phyloP scores from a whole-genome alignment of 2,329 filamentous ascomycete species.

The Verruconis gallopava region DNA sequence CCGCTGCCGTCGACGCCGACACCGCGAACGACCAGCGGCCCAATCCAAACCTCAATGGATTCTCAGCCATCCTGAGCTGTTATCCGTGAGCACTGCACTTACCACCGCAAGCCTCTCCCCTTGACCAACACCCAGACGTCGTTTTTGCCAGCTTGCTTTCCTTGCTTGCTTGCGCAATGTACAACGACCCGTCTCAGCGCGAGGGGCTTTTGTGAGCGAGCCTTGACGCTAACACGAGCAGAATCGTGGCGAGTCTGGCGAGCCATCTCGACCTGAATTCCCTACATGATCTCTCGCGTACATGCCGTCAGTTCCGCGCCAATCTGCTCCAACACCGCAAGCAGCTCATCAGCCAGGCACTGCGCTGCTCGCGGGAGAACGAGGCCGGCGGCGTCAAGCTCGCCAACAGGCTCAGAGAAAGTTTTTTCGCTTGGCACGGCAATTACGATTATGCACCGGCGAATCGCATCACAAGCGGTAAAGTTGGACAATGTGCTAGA shows the following conservation, averaged over 20 bases:
- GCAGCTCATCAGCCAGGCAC: conserved; percentile 58
- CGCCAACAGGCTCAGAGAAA: conserved; percentile 21
- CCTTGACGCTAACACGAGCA: conserved; percentile 25
- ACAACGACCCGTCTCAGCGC: background rate
- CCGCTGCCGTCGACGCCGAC: background rate
- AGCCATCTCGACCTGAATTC: conserved; percentile 74
- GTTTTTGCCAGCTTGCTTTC: too few relatives aligned
- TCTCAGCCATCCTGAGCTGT: conserved; percentile 51
- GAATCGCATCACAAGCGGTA: conserved; percentile 43
- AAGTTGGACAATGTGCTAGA: conserved; percentile 65
- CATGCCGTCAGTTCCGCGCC: conserved; percentile 65
- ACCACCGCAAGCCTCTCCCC: background rate
- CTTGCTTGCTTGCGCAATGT: too few relatives aligned
- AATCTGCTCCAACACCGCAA: conserved; percentile 68
- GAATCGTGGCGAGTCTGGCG: conserved; percentile 64
- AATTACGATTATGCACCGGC: conserved; percentile 13
- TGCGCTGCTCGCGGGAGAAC: conserved; percentile 67
- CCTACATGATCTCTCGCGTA: conserved; percentile 68
- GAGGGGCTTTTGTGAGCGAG: conserved; percentile 2
- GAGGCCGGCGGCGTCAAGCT: conserved; percentile 41
- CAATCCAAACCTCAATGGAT: conserved; percentile 44
- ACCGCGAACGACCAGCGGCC: conserved; percentile 20
- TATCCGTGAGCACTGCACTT: conserved; percentile 48
- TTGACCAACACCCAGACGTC: too few relatives aligned
- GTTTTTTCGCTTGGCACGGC: conserved; percentile 15